Base-by-base conservation (phyloP, 1,284 basidiomycete species). In the Golubevia sp. region DNA sequence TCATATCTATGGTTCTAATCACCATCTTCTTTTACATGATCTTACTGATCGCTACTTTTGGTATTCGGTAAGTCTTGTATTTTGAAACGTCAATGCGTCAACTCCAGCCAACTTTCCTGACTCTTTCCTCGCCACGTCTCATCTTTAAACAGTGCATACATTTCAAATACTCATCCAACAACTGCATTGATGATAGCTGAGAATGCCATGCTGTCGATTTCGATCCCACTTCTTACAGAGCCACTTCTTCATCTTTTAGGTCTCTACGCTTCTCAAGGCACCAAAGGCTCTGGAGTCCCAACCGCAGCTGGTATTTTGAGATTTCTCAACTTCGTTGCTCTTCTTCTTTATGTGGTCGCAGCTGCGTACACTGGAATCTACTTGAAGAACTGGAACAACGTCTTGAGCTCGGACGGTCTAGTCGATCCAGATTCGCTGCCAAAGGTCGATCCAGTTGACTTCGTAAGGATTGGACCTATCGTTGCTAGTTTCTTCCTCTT, bases 311-410 rank as follows among this genome's bases (percentile, higher is more conserved):
- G 65, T 15, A 60, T 73, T 13, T 49, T 74, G 38, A 53, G 72
- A 3, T 56, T 73, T n/a, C 55, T 74, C 25, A 74, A 74, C 64
- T 54, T 74, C 26, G 54, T 74, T 58, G 72, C 68, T 38, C 70
- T 74, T 24, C 3, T 74, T 2, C 70, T 74, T n/a, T 73, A 68
- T 62, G 25, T 67, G 18, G 65, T 74, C 18, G 62, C 60, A 1
- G 62, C 64, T 2, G 67, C 70, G 0, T 72, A 74, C 55, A 66
- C 60, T 8, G 72, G 64, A 1, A 59, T 38, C 30, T 74, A 66
- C 64, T 21, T 74, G 25, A 58, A 62, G 15, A 55, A 61, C 48
- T 72, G 72, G 72, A 59, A 74, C 27, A 60, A 59, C 38, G 38
- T 44, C 18, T 44, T 44, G 38, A 44, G 38, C 38, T 44, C 38